Base-by-base conservation (phyloP, 352 stramenopile species). In the Saprolegnia diclina region DNA sequence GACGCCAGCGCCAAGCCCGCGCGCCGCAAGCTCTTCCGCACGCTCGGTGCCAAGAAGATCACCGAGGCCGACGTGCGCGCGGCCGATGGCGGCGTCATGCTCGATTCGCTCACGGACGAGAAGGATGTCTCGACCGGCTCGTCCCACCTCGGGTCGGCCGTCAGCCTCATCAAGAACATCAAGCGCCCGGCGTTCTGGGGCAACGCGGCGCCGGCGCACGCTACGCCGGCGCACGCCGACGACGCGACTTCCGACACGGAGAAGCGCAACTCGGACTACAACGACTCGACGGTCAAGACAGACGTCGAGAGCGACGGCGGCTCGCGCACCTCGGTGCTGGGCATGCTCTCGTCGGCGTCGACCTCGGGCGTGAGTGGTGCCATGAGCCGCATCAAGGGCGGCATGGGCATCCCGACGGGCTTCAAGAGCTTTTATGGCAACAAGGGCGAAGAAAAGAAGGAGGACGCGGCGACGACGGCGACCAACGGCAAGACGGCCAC, bases 121-220 rank as follows among this genome's bases (percentile, higher is more conserved):
- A 83, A 91, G n/a, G 85, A 94, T 45, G 68, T 61, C 18, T 59
- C 81, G 56, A 87, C 77, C 18, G 87, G 85, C 64, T 64, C 72
- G 59, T 80, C 73, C 37, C 80, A 87, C 29, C 75, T 74, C 14
- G 80, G 83, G 38, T 64, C 72, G n/a, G 86, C 82, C 32, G 77
- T 88, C 65, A 72, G 82, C 65, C 84, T 92, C 67, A 82, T 83
- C 44, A 85, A 83, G 45, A 80, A 83, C 50, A 84, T 75, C 73
- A 82, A 92, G 77, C 77, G 75, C 50, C 85, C 85, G 65, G 88
- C 86, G 73, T 90, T 93, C 72, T 94, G 85, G 85, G 77, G 79
- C 64, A 72, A 32, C 42, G 78, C 64, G 56, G 84, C 82, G 46
- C 37, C 71, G 35, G 50, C 42, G 10, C 29, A 35, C 29, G 29